phyloP scores from a whole-genome alignment of 2,329 filamentous ascomycete genomes.

The Cladophialophora psammophila region DNA sequence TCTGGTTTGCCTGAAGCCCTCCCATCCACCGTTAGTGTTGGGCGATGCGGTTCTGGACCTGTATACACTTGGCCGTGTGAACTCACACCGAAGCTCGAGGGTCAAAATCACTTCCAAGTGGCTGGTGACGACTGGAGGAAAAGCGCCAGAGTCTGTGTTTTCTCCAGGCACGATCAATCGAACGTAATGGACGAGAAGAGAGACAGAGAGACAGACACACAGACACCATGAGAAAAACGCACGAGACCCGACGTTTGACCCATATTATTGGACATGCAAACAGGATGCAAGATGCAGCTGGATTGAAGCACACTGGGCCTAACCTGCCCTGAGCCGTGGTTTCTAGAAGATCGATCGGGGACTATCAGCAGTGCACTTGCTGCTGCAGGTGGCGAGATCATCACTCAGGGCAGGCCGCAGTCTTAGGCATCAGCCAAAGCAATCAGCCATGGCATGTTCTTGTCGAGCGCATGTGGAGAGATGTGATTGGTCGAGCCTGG shows the following conservation, averaged over 20 bases:
- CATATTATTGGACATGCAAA: neutral
- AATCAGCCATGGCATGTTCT: neutral
- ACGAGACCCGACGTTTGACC: neutral
- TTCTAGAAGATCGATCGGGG: conserved; percentile 12
- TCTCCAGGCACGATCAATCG: neutral
- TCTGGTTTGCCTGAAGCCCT: conserved; percentile 2
- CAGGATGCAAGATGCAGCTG: neutral
- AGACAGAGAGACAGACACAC: neutral
- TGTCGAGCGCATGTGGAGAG: neutral
- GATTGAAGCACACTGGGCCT: neutral
- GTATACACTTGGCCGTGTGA: neutral
- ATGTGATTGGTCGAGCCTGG: conserved; percentile 2
- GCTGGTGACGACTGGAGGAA: neutral
- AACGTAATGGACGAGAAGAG: neutral
- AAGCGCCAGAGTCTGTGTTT: neutral
- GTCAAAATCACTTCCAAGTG: neutral
- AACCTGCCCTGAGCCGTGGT: neutral
- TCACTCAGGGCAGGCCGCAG: neutral
- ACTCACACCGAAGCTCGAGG: neutral
- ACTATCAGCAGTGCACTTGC: neutral
- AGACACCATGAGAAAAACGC: neutral
- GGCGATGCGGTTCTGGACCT: neutral
- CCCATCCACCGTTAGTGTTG: neutral
- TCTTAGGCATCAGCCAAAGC: conserved; percentile 16
- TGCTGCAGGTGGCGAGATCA: neutral